Percentiles rank a stretch among this genome's conserved stretches.
phyloP scores from a whole-genome alignment of 306 rosid species.

The Carpinus fangiana region DNA sequence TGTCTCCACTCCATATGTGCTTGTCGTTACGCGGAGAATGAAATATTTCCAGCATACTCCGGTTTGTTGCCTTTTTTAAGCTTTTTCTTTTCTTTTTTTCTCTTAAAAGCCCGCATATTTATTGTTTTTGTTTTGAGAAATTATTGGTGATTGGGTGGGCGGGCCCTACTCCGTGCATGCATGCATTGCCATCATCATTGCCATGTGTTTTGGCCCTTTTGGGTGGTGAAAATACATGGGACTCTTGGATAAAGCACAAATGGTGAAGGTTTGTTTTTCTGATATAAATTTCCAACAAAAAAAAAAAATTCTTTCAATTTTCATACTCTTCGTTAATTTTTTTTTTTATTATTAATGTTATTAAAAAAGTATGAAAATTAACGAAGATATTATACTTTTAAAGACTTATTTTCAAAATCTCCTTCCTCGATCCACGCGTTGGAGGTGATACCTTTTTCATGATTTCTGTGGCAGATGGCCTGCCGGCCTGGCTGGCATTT shows the following conservation, averaged over 20 bases:
- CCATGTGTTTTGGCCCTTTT: background rate
- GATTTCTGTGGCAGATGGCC: background rate
- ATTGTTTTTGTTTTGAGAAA: too few species aligned
- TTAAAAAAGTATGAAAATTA: too few species aligned
- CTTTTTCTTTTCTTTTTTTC: background rate
- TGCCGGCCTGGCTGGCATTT: too few species aligned
- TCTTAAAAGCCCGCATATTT: too few species aligned
- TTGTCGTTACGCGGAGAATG: constrained; percentile 18
- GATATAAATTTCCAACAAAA: too few species aligned
- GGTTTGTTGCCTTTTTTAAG: background rate
- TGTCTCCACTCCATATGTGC: constrained; percentile 6
- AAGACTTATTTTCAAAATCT: background rate
- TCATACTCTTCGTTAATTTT: too few species aligned
- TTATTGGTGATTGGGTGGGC: too few species aligned
- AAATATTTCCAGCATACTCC: background rate
- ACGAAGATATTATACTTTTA: too few species aligned
- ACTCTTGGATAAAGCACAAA: background rate
- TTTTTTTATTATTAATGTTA: too few species aligned
- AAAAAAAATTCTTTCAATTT: too few species aligned
- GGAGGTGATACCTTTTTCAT: background rate
- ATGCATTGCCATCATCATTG: background rate
- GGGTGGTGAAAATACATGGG: background rate
- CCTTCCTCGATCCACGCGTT: background rate
- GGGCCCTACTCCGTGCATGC: too few species aligned
- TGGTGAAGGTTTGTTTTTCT: too few species aligned